Evolutionary conservation across 2,329 filamentous ascomycete species (phyloP), one percentile per base, ranked within the genome.

Genomic region (Colletotrichum euphorbiae): DNA sequence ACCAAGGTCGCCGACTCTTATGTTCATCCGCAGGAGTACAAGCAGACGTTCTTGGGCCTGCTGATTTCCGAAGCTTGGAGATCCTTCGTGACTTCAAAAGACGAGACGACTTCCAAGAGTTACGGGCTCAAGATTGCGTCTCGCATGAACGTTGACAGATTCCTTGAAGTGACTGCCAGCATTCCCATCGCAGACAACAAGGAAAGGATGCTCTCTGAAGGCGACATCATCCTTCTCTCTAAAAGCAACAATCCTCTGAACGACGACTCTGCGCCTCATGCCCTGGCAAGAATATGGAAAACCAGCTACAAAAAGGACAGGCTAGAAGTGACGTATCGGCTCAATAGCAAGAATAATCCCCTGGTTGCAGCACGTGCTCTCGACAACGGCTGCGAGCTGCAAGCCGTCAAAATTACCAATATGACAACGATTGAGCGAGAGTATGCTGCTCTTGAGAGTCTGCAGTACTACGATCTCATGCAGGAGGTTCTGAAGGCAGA

Each of bases 401-500:
- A 89, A 73, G 94, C 90, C 2, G 85, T 93, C 65, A 97, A 97
- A 75, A 90, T 99, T 72, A 93, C 94, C 61, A 97, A 95, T 69
- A 92, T 99, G 83, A 97, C 92, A 2, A 96, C 96, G 0, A 90
- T 98, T 58, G 95, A 99, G 81, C 91, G 96, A 77, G 96, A 99
- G 79, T 99, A 94, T 77, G 96, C 94, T 64, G 93, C 96, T 0
- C 81, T 99, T 33, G 92, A 94, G 80, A 95, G 93, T 74, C 80
- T 99, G 71, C 92, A 97, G 77, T 98, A 97, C 78, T 99, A 98
- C 74, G 96, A 99, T 79, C 85, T 99, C 19, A 97, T 95, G 82
- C 91, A 95, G 66, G 96, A 99, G 79, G 93, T 99, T 64, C 84
- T 97, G 54, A 90, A 90, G 73, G 96, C 94, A 3, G 93, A 94